Conservation (phyloP, 2,329 filamentous ascomycete genomes). For the Pseudopithomyces chartarum region DNA sequence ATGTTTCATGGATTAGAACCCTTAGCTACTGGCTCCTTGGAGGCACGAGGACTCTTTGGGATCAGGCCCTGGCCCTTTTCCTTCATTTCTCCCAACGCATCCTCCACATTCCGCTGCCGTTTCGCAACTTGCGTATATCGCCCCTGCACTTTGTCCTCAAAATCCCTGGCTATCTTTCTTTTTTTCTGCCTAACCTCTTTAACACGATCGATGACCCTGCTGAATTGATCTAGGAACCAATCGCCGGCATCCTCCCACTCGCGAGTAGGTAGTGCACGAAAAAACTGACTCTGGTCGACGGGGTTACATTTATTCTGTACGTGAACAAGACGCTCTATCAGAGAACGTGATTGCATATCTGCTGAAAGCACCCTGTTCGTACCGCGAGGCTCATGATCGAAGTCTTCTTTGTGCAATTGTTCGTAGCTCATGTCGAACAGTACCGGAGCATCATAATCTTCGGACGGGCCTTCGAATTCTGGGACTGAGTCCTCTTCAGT, state of each 20-base stretch:
- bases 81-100: constrained; percentile 60
- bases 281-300: constrained; percentile 54
- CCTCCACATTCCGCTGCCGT: constrained; percentile 55
- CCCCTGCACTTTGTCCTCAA: constrained; percentile 60
- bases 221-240: constrained; percentile 63
- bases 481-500: constrained; percentile 12
- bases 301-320: constrained; percentile 28
- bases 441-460: constrained; percentile 54
- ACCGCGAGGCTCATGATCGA: constrained; percentile 47
- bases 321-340: constrained; percentile 34
- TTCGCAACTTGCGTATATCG: constrained; percentile 58
- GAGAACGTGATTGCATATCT: constrained; percentile 30
- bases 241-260: constrained; percentile 68
- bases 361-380: constrained; percentile 19
- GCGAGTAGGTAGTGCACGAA: constrained; percentile 56
- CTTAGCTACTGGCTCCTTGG: constrained; percentile 8
- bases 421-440: constrained; percentile 54
- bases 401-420: constrained; percentile 56
- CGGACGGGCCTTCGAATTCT: constrained; percentile 14
- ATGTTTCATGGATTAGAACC: neutral
- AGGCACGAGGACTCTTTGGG: constrained; percentile 44
- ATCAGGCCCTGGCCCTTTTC: constrained; percentile 59
- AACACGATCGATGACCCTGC: constrained; percentile 55
- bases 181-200: constrained; percentile 59
- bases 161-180: constrained; percentile 56